Evolutionary conservation across 208 protist species (phyloP).

Genomic region (Blastocrithidia nonstop): DNA sequence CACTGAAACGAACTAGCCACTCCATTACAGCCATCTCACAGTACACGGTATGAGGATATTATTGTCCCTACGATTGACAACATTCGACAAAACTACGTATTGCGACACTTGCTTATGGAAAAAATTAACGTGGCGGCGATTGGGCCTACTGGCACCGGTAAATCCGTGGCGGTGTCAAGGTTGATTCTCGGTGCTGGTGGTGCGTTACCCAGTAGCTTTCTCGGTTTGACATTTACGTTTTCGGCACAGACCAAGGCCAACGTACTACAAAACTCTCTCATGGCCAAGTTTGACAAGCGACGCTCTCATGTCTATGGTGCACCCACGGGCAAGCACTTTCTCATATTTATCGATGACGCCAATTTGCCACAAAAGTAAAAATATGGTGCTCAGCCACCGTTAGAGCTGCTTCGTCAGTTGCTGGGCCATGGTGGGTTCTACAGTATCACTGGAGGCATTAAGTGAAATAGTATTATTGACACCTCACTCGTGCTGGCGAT

Average conservation of each 20-base stretch:
- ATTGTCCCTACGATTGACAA: constrained; percentile 90
- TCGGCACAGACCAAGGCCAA: constrained; percentile 85
- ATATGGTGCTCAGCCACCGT: constrained; percentile 88
- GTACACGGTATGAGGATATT: constrained; percentile 81
- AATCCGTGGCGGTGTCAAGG: constrained; percentile 79
- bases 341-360: constrained; percentile 89
- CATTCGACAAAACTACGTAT: constrained; percentile 79
- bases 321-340: constrained; percentile 79
- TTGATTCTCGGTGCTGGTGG: constrained; percentile 45
- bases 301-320: constrained; percentile 82
- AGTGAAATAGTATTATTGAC: constrained; percentile 90
- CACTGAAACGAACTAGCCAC: constrained; percentile 49
- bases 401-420: constrained; percentile 87
- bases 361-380: constrained; percentile 86
- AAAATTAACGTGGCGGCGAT: constrained; percentile 77
- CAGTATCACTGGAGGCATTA: constrained; percentile 54
- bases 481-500: constrained; percentile 91
- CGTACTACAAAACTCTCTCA: constrained; percentile 82
- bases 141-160: constrained; percentile 90
- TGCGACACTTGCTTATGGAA: constrained; percentile 57
- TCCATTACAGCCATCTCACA: constrained; percentile 24
- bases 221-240: constrained; percentile 84
- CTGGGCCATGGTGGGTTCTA: constrained; percentile 89
- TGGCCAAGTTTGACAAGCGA: constrained; percentile 90
- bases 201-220: constrained; percentile 61